Evolutionary conservation across 1,284 basidiomycete genomes (phyloP).

Genomic region (Cutaneotrichosporon cavernicola): DNA sequence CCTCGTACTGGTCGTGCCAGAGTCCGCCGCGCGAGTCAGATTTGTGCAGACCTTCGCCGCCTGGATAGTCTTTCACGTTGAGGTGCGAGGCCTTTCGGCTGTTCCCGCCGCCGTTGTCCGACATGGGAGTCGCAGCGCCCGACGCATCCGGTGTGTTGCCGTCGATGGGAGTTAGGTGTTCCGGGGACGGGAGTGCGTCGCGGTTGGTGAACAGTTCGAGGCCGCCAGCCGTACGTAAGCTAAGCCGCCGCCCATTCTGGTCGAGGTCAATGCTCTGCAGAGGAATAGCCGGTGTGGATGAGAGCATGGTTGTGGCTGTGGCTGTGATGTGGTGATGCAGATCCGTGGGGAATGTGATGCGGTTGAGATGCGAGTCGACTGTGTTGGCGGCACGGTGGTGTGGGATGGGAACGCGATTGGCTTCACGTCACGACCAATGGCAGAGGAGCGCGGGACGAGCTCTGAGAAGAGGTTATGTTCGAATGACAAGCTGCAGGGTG

Average conservation of each 20-base stretch:
- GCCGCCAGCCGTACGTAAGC: slow-evolving; percentile 46
- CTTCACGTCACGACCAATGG: slow-evolving; percentile 3
- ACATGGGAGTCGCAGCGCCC: slow-evolving; percentile 23
- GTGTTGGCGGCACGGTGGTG: not conserved
- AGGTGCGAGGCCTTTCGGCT: slow-evolving; percentile 28
- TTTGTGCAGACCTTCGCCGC: slow-evolving; percentile 32
- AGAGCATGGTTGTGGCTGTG: slow-evolving; percentile 41
- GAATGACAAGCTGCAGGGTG: not conserved
- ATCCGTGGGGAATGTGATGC: not conserved
- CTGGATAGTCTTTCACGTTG: slow-evolving; percentile 21
- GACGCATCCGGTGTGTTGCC: slow-evolving; percentile 30
- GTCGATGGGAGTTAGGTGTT: slow-evolving; percentile 46
- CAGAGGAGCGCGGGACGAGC: not conserved
- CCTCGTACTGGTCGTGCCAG: slow-evolving; percentile 41
- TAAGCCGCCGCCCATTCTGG: slow-evolving; percentile 37
- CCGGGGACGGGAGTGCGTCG: slow-evolving; percentile 49
- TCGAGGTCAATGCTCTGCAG: slow-evolving; percentile 44
- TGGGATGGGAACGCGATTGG: not conserved
- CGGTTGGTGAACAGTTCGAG: slow-evolving; percentile 45
- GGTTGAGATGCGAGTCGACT: not conserved
- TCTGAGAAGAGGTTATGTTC: not conserved
- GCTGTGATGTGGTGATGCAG: not conserved
- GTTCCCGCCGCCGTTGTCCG: slow-evolving; percentile 12
- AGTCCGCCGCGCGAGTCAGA: slow-evolving; percentile 43
- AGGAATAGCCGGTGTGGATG: slow-evolving; percentile 48